These are phyloP conservation scores for Neofusicoccum kwambonambiense DNA, from an alignment of 2,329 filamentous ascomycete species.

Conservation along the genomic window DNA sequence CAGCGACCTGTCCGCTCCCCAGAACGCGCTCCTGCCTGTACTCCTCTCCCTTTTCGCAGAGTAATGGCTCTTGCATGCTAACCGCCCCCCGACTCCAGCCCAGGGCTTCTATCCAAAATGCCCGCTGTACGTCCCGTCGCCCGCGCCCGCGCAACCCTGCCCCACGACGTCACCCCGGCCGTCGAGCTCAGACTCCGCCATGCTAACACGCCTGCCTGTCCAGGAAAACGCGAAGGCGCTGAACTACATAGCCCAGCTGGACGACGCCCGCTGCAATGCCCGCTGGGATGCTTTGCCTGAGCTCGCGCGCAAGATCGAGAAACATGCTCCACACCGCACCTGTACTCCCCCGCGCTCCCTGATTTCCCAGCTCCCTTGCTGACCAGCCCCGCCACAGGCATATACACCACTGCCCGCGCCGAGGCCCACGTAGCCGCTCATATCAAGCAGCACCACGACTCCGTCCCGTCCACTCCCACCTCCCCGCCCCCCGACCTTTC, in stretches of 20 bases:
- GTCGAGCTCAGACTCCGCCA: not conserved
- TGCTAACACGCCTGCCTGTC: constrained; percentile 19
- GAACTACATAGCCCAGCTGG: constrained; percentile 78
- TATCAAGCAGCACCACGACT: constrained; percentile 41
- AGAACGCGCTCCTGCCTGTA: constrained; percentile 12
- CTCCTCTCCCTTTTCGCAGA: not conserved
- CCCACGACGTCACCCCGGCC: constrained; percentile 18
- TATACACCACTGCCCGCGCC: constrained; percentile 47
- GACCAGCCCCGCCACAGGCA: constrained; percentile 31
- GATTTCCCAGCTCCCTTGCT: constrained; percentile 12
- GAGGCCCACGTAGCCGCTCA: constrained; percentile 48
- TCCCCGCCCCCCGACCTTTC: not conserved
- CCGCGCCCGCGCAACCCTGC: constrained; percentile 4
- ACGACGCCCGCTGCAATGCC: constrained; percentile 82
- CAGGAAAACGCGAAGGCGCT: constrained; percentile 70
- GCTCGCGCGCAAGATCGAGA: constrained; percentile 86
- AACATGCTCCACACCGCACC: constrained; percentile 81
- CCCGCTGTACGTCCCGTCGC: constrained; percentile 7
- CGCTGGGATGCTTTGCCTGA: constrained; percentile 86
- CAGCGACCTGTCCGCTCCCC: constrained; percentile 11
- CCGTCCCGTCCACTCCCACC: constrained; percentile 37
- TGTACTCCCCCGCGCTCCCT: constrained; percentile 58
- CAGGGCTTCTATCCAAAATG: constrained; percentile 8
- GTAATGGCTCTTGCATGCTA: not conserved
- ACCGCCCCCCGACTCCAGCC: not conserved